phyloP scores from a whole-genome alignment of 345 rosid genomes.

The Camelina hispida region DNA sequence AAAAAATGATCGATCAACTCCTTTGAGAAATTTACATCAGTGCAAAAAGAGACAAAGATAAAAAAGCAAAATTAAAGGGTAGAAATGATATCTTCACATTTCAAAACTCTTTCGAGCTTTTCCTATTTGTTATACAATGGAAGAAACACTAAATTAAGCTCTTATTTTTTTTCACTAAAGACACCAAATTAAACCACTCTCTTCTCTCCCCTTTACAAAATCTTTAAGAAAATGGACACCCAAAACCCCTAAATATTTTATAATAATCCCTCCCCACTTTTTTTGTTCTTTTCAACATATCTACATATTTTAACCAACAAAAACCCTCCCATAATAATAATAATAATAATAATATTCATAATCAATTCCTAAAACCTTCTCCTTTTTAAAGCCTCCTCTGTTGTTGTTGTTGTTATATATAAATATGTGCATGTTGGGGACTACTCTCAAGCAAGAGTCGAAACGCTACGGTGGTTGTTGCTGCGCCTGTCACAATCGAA shows the following conservation, averaged over 20 bases:
- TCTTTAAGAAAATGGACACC: constrained; percentile 29
- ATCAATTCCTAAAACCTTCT: constrained; percentile 35
- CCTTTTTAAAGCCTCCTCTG: not conserved
- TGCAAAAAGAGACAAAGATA: constrained; percentile 3
- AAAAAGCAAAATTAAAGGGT: not conserved
- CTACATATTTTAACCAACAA: constrained; percentile 35
- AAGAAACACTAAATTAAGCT: constrained; percentile 31
- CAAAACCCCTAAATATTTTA: constrained; percentile 32
- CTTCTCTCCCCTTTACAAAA: constrained; percentile 18
- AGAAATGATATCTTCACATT: constrained; percentile 44
- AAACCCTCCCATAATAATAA: not conserved
- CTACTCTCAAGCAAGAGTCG: constrained; percentile 64
- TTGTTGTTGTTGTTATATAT: constrained; percentile 14
- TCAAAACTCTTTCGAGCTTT: constrained; percentile 39
- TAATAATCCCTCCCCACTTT: constrained; percentile 7
- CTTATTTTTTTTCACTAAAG: constrained; percentile 34
- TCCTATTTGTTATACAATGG: constrained; percentile 33
- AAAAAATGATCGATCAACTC: not conserved
- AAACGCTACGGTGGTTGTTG: constrained; percentile 50
- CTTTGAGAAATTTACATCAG: constrained; percentile 1
- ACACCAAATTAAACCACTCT: constrained; percentile 18
- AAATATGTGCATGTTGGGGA: constrained; percentile 23
- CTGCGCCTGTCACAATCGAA: constrained; percentile 76
- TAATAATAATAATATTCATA: not conserved
- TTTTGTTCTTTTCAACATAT: constrained; percentile 4